Percentiles rank a stretch among this genome's conserved stretches.
phyloP scores from a whole-genome alignment of 225 moss, liverwort and hornwort genomes.

The Straminergon stramineum region DNA sequence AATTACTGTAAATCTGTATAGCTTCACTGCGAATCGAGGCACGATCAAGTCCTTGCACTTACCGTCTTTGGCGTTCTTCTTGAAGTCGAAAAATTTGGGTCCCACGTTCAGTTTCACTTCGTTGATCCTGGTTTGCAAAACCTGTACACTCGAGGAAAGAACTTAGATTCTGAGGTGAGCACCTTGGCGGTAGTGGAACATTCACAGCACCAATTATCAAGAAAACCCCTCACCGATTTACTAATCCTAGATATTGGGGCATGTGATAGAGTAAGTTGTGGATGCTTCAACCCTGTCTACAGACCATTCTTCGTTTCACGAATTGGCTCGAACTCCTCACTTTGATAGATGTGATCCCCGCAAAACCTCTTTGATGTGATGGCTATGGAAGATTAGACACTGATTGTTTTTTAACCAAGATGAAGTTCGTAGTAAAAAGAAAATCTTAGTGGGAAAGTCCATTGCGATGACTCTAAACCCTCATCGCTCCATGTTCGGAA shows the following conservation, averaged over 20 bases:
- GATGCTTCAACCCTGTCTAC: not conserved
- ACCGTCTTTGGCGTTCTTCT: conserved; percentile 9
- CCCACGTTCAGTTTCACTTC: conserved; percentile 5
- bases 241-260: not conserved
- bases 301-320: not conserved
- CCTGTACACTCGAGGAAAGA: not conserved
- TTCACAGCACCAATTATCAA: not conserved
- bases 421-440: not conserved
- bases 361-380: not conserved
- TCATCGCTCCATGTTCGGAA: not conserved
- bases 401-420: not conserved
- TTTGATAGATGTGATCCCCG: not conserved
- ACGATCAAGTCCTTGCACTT: not conserved
- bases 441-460: not conserved
- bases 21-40: not conserved
- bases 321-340: not conserved
- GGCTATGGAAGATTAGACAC: not conserved
- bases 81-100: conserved; percentile 8
- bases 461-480: not conserved
- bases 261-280: not conserved
- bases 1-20: conserved; percentile 9
- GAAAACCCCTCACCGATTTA: not conserved
- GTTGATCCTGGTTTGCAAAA: conserved; percentile 10
- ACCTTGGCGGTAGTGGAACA: not conserved
- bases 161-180: not conserved